phyloP scores from a whole-genome alignment of 2,329 filamentous ascomycete genomes.

The Penicillium sp. region DNA sequence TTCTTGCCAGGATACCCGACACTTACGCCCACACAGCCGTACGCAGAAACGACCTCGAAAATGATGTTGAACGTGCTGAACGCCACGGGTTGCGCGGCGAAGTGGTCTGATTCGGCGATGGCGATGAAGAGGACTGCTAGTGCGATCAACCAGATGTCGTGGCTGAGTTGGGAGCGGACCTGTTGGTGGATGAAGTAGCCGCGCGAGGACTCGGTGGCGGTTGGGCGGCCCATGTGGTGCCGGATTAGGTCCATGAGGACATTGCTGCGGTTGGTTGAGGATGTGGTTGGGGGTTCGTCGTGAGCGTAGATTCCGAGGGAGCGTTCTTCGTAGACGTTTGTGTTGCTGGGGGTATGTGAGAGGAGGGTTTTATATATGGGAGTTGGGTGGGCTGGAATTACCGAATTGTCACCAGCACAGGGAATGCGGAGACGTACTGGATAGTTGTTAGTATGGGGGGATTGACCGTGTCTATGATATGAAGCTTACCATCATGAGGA shows the following conservation, averaged over 20 bases:
- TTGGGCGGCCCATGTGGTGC: slow-evolving; percentile 28
- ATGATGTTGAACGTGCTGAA: slow-evolving; percentile 63
- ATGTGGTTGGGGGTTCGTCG: slow-evolving; percentile 28
- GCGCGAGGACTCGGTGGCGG: slow-evolving; percentile 37
- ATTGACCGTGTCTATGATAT: not conserved
- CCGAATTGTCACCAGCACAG: slow-evolving; percentile 40
- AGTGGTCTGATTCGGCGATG: slow-evolving; percentile 61
- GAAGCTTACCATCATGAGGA: slow-evolving; percentile 41
- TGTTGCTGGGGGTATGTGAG: slow-evolving; percentile 51
- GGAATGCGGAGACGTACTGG: slow-evolving; percentile 41
- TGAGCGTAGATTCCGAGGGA: slow-evolving; percentile 56
- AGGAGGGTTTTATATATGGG: not conserved
- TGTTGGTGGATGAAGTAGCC: slow-evolving; percentile 58
- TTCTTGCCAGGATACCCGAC: slow-evolving; percentile 57
- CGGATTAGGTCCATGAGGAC: slow-evolving; percentile 31
- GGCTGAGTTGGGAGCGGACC: slow-evolving; percentile 64
- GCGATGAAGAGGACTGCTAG: slow-evolving; percentile 62
- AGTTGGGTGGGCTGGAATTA: slow-evolving; percentile 6
- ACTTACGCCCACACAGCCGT: slow-evolving; percentile 64
- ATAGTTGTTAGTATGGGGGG: slow-evolving; percentile 11
- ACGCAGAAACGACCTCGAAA: slow-evolving; percentile 52
- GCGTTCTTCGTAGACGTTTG: slow-evolving; percentile 72
- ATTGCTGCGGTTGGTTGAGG: slow-evolving; percentile 23
- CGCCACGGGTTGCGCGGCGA: slow-evolving; percentile 52
- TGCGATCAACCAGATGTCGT: slow-evolving; percentile 68